Conservation (phyloP, 805 yeast genomes). For the Brettanomyces anomalus region DNA sequence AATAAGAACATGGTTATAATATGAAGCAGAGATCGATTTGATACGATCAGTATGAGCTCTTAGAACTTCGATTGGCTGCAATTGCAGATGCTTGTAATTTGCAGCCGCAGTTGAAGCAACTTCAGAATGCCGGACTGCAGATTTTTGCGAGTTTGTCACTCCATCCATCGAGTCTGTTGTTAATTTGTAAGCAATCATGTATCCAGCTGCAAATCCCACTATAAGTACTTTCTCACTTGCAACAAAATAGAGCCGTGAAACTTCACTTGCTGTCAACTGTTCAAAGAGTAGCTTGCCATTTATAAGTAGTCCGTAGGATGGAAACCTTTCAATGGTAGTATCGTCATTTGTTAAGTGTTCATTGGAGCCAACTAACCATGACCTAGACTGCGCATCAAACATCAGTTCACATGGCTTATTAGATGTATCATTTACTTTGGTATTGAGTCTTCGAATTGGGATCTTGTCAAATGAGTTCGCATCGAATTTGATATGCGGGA, state of each 20-base stretch:
- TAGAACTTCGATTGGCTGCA: constrained; percentile 23
- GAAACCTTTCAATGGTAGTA: constrained; percentile 7
- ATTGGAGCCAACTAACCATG: constrained; percentile 41
- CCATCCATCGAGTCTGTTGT: constrained; percentile 7
- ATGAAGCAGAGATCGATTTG: constrained; percentile 36
- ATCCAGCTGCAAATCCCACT: constrained; percentile 49
- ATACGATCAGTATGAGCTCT: constrained; percentile 50
- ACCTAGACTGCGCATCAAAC: constrained; percentile 29
- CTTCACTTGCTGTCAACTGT: constrained; percentile 31
- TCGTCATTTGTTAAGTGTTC: constrained; percentile 1
- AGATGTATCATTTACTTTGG: constrained; percentile 17
- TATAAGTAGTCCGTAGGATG: constrained; percentile 18
- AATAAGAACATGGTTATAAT: constrained; percentile 44
- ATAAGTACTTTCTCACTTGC: constrained; percentile 32
- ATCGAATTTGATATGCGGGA: constrained; percentile 24
- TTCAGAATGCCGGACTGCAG: constrained; percentile 4
- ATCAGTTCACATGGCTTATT: constrained; percentile 1
- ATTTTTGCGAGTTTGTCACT: constrained; percentile 36
- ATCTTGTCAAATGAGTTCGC: constrained; percentile 20
- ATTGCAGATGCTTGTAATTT: neutral
- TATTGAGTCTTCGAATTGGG: constrained; percentile 22
- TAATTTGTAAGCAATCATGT: constrained; percentile 35
- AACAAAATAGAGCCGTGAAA: constrained; percentile 32
- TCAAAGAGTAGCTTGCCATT: constrained; percentile 33
- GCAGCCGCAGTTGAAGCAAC: neutral